Conservation (phyloP, 148 eudicot genomes). For the Gaultheria prostrata region DNA sequence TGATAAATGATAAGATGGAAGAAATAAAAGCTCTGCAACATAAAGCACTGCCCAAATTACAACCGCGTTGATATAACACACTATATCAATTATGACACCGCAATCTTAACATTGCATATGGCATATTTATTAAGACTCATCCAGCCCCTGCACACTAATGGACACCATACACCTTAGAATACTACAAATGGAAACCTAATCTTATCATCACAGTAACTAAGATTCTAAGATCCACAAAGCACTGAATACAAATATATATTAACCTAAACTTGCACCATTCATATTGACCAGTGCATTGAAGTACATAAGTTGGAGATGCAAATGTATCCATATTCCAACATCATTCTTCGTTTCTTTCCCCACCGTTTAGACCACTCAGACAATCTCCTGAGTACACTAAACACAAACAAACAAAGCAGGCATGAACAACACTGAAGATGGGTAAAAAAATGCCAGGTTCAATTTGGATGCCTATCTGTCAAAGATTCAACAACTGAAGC, state of each 20-base stretch:
- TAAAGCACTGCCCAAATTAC: background rate
- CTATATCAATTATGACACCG: background rate
- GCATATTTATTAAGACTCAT: background rate
- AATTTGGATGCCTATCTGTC: background rate
- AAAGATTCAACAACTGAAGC: background rate
- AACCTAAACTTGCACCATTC: background rate
- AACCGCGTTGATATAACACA: background rate
- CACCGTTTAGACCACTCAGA: constrained; percentile 5
- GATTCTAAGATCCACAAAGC: constrained; percentile 11
- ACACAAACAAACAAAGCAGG: background rate
- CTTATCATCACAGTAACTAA: background rate
- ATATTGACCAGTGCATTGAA: constrained; percentile 2
- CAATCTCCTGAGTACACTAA: background rate
- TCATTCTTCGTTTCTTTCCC: background rate
- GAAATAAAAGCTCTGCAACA: background rate
- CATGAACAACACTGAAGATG: background rate
- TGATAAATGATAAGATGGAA: background rate
- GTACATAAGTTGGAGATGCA: background rate
- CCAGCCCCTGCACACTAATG: background rate
- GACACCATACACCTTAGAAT: background rate
- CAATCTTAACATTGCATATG: background rate
- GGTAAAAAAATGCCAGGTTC: background rate
- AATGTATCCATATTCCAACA: background rate
- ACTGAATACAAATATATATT: background rate
- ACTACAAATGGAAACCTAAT: background rate